Evolutionary conservation across 192 early-diverging fungal genomes (phyloP).

Genomic region (Geranomyces variabilis): DNA sequence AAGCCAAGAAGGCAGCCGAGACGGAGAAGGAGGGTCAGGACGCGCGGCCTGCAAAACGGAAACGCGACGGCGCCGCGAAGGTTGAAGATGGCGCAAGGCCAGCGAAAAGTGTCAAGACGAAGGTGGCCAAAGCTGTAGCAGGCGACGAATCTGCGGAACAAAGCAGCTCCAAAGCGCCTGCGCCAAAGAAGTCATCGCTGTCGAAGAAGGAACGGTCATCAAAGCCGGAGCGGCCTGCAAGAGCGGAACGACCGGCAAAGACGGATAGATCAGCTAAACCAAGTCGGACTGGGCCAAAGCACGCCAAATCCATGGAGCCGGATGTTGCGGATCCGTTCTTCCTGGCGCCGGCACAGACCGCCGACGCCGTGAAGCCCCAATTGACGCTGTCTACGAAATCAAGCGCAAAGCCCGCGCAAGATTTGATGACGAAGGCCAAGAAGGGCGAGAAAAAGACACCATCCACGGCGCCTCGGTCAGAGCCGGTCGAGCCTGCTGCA

Average conservation of each 20-base stretch:
- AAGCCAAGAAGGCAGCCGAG: not conserved
- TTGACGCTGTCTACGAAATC: not conserved
- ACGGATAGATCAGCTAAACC: not conserved
- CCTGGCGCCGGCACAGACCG: not conserved
- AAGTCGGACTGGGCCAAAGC: not conserved
- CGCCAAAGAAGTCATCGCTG: not conserved
- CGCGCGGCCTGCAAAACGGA: not conserved
- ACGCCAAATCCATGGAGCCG: not conserved
- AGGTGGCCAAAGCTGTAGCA: not conserved
- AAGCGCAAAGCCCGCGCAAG: not conserved
- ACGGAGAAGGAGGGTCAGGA: not conserved
- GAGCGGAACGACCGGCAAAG: not conserved
- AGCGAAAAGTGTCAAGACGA: not conserved
- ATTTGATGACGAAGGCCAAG: not conserved
- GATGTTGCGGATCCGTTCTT: conserved; percentile 7
- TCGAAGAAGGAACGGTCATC: not conserved
- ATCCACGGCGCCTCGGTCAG: not conserved
- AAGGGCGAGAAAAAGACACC: not conserved
- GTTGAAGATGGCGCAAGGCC: not conserved
- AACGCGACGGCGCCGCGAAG: not conserved
- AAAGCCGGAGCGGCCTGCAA: not conserved
- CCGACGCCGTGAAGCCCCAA: not conserved
- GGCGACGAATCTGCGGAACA: not conserved
- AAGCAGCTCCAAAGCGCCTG: not conserved
- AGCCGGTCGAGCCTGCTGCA: not conserved